A percentile compares a stretch with the other conserved stretches of the same genome.
Conservation (phyloP, 2,329 filamentous ascomycete genomes). For the Colletotrichum orbiculare region DNA sequence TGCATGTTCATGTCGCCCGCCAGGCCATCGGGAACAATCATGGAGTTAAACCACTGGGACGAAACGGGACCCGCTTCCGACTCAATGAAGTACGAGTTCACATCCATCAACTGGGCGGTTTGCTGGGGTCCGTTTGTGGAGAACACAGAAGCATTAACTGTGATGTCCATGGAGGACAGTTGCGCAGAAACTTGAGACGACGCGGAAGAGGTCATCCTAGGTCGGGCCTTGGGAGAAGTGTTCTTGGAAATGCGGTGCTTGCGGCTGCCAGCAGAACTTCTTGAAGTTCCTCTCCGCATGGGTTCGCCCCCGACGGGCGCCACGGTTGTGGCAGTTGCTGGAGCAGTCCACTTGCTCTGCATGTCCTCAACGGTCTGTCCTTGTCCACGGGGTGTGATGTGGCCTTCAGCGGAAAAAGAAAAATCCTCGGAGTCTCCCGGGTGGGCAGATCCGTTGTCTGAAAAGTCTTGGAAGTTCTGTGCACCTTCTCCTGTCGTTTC, state of each 20-base stretch:
- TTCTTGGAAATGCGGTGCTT: conserved; percentile 57
- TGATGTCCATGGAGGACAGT: conserved; percentile 63
- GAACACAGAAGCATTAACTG: conserved; percentile 61
- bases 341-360: conserved; percentile 59
- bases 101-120: conserved; percentile 55
- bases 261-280: conserved; percentile 57
- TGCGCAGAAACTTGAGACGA: conserved; percentile 61
- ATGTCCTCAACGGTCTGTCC: conserved; percentile 60
- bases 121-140: conserved; percentile 51
- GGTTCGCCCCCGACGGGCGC: conserved; percentile 48
- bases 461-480: conserved; percentile 69
- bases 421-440: conserved; percentile 66
- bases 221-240: conserved; percentile 54
- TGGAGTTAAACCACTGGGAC: conserved; percentile 61
- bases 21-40: conserved; percentile 57
- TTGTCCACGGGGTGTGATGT: conserved; percentile 64
- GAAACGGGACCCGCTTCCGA: conserved; percentile 58
- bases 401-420: conserved; percentile 60
- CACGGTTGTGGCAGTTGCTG: conserved; percentile 47
- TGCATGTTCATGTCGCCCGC: conserved; percentile 59
- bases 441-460: conserved; percentile 61
- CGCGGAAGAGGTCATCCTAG: conserved; percentile 54
- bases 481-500: conserved; percentile 66
- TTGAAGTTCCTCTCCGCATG: conserved; percentile 58
- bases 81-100: conserved; percentile 64